Conservation (phyloP, 2,329 filamentous ascomycete genomes). For the Exophiala sideris region DNA sequence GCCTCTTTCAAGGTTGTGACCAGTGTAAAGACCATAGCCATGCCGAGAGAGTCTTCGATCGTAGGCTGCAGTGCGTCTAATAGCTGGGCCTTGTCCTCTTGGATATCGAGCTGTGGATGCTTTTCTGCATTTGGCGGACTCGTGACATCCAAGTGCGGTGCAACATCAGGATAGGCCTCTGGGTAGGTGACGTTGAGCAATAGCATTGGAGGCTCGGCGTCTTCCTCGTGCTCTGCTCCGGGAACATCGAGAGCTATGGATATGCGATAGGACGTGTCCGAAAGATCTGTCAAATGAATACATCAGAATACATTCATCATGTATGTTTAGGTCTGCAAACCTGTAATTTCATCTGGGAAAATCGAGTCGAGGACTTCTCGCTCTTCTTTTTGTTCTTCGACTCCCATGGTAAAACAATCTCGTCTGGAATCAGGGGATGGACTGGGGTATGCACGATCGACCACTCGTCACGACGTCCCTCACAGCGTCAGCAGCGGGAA, state of each 20-base stretch:
- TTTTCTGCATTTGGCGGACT: slow-evolving; percentile 66
- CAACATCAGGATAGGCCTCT: slow-evolving; percentile 83
- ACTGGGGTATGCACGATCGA: no score
- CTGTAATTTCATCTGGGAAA: slow-evolving; percentile 95
- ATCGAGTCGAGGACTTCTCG: slow-evolving; percentile 97
- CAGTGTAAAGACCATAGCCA: slow-evolving; percentile 95
- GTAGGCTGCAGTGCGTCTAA: slow-evolving; percentile 68
- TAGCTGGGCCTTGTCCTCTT: slow-evolving; percentile 72
- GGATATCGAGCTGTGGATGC: slow-evolving; percentile 72
- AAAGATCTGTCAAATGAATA: slow-evolving; percentile 65
- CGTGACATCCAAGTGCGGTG: slow-evolving; percentile 76
- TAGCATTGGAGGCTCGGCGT: slow-evolving; percentile 63
- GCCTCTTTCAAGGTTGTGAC: slow-evolving; percentile 83
- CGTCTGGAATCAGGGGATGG: no score
- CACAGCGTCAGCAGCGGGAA: no score
- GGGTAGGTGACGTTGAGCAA: slow-evolving; percentile 84
- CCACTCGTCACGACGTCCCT: no score
- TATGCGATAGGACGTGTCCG: slow-evolving; percentile 84
- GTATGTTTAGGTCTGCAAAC: slow-evolving; percentile 43
- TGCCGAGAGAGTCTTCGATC: slow-evolving; percentile 89
- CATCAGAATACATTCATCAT: not conserved
- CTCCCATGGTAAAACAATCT: slow-evolving; percentile 39
- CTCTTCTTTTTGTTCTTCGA: slow-evolving; percentile 92
- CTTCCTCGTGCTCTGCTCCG: slow-evolving; percentile 59
- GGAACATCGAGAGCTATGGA: slow-evolving; percentile 77